Percentiles rank a stretch among this genome's conserved stretches.
Conservation (phyloP, 768 basidiomycete species). For the Naematelia aurantialba region DNA sequence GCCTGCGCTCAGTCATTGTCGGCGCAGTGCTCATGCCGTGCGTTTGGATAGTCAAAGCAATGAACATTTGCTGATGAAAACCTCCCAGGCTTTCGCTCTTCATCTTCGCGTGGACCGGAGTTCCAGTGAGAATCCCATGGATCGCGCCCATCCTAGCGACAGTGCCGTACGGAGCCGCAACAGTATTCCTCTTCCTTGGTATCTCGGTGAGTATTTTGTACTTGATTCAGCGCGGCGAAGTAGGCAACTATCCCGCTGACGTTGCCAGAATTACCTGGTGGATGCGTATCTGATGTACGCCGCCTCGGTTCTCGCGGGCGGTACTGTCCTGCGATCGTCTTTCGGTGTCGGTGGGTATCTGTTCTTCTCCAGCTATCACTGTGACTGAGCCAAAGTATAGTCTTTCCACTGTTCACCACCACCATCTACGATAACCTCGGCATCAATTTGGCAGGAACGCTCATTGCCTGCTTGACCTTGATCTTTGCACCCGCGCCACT, state of each 20-base stretch:
- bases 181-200: slow-evolving; percentile 61
- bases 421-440: slow-evolving; percentile 49
- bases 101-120: too few relatives aligned
- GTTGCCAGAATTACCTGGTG: slow-evolving; percentile 62
- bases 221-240: background rate
- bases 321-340: slow-evolving; percentile 62
- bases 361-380: background rate
- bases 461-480: slow-evolving; percentile 33
- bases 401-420: slow-evolving; percentile 43
- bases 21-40: slow-evolving; percentile 40
- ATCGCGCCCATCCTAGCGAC: slow-evolving; percentile 15
- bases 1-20: slow-evolving; percentile 44
- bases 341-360: slow-evolving; percentile 56
- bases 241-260: slow-evolving; percentile 4
- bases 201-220: background rate
- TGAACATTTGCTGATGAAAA: too few relatives aligned
- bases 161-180: slow-evolving; percentile 52
- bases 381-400: background rate
- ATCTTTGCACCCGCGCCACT: too few relatives aligned
- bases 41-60: too few relatives aligned
- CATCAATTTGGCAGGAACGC: slow-evolving; percentile 38
- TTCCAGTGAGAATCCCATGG: slow-evolving; percentile 37
- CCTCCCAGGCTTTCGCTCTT: too few relatives aligned
- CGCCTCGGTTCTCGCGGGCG: slow-evolving; percentile 66
- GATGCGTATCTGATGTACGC: slow-evolving; percentile 63